Evolutionary conservation across 1,284 basidiomycete genomes (phyloP), one percentile per base, ranked within the genome.

Genomic region (Macrocybe sp.): DNA sequence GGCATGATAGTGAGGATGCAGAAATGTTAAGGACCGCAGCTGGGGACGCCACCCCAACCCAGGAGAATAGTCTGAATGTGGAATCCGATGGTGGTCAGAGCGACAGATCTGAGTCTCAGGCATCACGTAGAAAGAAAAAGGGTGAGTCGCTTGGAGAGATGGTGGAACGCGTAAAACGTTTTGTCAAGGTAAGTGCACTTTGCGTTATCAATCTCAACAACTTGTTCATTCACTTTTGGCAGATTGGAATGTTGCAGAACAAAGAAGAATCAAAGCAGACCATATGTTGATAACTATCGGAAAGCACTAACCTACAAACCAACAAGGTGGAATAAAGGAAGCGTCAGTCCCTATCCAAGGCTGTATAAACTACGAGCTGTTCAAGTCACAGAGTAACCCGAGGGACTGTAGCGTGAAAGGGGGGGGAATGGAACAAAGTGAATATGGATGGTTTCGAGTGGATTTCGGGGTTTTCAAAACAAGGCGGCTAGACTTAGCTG

Each of bases 141-240:
- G n/a, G 37, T 1, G 54, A 55, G 46, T 22, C 52, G 1, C 46
- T 53, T 48, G 7, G 10, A 3, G 41, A 53, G 4, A 56, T 59
- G 52, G n/a, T 55, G 5, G 43, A 46, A 10, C 51, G 52, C 4
- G 45, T 60, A n/a, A 41, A 22, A n/a, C 41, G 37, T 12, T 61
- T 56, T 39, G 51, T 59, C 36, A 55, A 45, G 49, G 60, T 54
- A 49, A 14, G n/a, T 9, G 28, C 44, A 34, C 22, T 10, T 46
- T 6, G 10, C 29, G 33, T 47, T 50, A 9, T 4, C 31, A 9
- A 30, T 11, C 35, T 22, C 22, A 22, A 22, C 22, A 22, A 22
- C 22, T 22, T 22, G 22, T 22, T 22, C 22, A 22, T 22, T 22
- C 22, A 22, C 22, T 22, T 22, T 22, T 22, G 22, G 22, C 22